Evolutionary conservation across 306 rosid genomes (phyloP).

Genomic region (Acacia acuminata): DNA sequence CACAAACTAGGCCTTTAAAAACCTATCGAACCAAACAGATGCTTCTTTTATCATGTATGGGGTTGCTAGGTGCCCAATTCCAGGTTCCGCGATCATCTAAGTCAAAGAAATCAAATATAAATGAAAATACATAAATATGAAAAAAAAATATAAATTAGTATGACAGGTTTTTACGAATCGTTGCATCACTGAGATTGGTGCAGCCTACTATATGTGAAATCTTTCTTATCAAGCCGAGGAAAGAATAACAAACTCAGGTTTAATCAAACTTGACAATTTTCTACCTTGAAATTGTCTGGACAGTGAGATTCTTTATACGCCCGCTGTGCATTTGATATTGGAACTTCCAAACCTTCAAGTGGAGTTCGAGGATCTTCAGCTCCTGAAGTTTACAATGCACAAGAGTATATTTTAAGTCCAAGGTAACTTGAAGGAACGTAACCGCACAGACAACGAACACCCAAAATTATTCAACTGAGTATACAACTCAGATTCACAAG

Average conservation of each 20-base stretch:
- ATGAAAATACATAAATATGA: neutral
- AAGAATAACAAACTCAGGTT: neutral
- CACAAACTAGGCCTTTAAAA: constrained; percentile 41
- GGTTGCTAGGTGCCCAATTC: constrained; percentile 61
- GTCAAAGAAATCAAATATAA: constrained; percentile 27
- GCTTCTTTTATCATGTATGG: constrained; percentile 63
- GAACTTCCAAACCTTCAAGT: constrained; percentile 54
- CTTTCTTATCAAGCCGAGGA: constrained; percentile 21
- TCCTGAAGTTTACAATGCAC: constrained; percentile 50
- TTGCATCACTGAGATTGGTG: neutral
- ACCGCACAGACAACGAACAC: constrained; percentile 8
- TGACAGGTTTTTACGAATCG: neutral
- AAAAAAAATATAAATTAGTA: neutral
- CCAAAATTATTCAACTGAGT: constrained; percentile 12
- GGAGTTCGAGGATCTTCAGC: constrained; percentile 88
- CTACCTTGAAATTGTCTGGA: constrained; percentile 67
- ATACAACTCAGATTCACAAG: neutral
- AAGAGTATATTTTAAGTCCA: constrained; percentile 6
- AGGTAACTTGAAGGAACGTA: constrained; percentile 12
- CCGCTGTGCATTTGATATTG: constrained; percentile 39
- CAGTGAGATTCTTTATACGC: constrained; percentile 47
- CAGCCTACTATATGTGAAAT: neutral
- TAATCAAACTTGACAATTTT: constrained; percentile 14
- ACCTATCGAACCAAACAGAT: constrained; percentile 77
- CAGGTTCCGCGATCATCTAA: constrained; percentile 63